Evolutionary conservation across 441 rosid species (phyloP).

Genomic region (Syzygium malaccense): DNA sequence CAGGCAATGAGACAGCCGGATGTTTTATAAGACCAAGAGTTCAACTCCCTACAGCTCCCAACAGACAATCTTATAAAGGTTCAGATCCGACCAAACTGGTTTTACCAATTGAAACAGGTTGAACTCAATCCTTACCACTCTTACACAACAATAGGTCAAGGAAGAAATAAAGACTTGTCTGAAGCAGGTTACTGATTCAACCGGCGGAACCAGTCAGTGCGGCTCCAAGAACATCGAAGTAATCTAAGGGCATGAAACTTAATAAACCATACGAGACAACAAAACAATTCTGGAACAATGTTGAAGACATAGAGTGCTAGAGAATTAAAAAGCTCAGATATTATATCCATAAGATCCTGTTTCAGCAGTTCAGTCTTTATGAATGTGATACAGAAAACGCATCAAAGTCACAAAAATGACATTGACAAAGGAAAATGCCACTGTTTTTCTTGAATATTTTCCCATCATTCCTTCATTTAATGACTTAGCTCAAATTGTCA

Average conservation of each 20-base stretch:
- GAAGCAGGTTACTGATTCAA: background rate
- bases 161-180: background rate
- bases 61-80: background rate
- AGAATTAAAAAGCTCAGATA: background rate
- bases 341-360: background rate
- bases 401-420: background rate
- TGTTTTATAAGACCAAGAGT: background rate
- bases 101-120: background rate
- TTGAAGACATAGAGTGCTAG: background rate
- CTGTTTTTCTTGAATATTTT: background rate
- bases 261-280: no score
- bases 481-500: background rate
- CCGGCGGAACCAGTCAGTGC: background rate
- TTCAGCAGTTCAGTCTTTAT: background rate
- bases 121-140: no score
- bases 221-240: no score
- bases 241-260: no score
- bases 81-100: background rate
- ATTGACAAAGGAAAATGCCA: background rate
- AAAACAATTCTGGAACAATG: background rate
- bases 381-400: background rate
- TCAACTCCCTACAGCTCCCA: background rate
- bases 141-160: no score
- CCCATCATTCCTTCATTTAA: background rate
- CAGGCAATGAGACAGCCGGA: background rate